Conservation (phyloP, 2,329 filamentous ascomycete species). For the Helotiales sp. region DNA sequence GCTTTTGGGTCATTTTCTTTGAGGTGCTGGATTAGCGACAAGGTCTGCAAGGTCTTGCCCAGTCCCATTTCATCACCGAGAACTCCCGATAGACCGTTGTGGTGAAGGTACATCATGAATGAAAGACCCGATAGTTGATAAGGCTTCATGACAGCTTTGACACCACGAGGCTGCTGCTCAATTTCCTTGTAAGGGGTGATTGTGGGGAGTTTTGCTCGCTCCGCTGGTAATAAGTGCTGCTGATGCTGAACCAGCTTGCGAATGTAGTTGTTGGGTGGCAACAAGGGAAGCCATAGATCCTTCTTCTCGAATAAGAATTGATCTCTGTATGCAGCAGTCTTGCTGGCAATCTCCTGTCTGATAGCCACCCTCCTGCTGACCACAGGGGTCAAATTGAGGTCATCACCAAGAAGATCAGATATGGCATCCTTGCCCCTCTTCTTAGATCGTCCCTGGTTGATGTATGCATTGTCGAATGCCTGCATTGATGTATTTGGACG, state of each 20-base stretch:
- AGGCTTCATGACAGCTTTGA: slow-evolving; percentile 51
- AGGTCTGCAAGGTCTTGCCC: slow-evolving; percentile 50
- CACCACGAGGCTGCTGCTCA: slow-evolving; percentile 31
- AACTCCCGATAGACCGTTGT: slow-evolving; percentile 45
- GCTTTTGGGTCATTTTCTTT: slow-evolving; percentile 40
- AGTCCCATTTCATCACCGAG: slow-evolving; percentile 52
- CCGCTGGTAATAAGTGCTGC: slow-evolving; percentile 22
- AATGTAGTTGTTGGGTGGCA: slow-evolving; percentile 37
- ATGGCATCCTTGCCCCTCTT: not conserved
- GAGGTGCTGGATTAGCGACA: slow-evolving; percentile 49
- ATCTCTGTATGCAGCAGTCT: slow-evolving; percentile 31
- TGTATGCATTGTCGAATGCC: not conserved
- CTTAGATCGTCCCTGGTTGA: not conserved
- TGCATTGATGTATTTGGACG: not conserved
- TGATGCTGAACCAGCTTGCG: slow-evolving; percentile 33
- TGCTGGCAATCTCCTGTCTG: slow-evolving; percentile 32
- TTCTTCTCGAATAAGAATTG: slow-evolving; percentile 37
- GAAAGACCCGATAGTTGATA: slow-evolving; percentile 52
- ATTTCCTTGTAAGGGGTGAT: slow-evolving; percentile 32
- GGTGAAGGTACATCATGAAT: slow-evolving; percentile 47
- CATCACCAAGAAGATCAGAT: not conserved
- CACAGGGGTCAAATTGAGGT: slow-evolving; percentile 22
- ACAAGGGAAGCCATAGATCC: slow-evolving; percentile 34
- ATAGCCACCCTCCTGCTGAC: slow-evolving; percentile 30
- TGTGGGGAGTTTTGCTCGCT: slow-evolving; percentile 25